These are phyloP conservation scores for Mycena albidolilacea DNA, from an alignment of 768 basidiomycete species.

Conservation along the genomic window DNA sequence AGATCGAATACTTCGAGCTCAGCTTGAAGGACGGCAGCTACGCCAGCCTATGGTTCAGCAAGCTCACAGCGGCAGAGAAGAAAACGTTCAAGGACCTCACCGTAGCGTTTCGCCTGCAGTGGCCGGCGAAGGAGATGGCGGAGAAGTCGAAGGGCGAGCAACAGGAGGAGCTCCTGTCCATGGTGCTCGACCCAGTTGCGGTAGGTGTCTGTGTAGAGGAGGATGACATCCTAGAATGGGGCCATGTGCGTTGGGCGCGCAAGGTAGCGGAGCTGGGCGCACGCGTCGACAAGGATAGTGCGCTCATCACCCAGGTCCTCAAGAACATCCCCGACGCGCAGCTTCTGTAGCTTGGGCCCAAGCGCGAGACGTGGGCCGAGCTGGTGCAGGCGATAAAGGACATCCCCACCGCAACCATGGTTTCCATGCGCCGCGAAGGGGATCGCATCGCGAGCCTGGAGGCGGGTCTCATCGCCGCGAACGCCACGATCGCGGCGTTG, in stretches of 20 bases:
- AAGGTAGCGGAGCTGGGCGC: constrained; percentile 8
- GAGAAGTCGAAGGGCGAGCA: constrained; percentile 13
- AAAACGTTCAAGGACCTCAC: no score
- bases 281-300: not conserved
- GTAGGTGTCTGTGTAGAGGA: constrained; percentile 16
- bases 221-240: not conserved
- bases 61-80: no score
- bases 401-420: constrained; percentile 1
- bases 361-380: constrained; percentile 18
- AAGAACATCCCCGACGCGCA: constrained; percentile 22
- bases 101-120: no score
- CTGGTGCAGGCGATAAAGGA: not conserved
- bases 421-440: not conserved
- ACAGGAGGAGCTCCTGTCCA: constrained; percentile 16
- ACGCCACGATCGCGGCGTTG: not conserved
- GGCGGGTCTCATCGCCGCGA: not conserved
- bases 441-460: constrained; percentile 1
- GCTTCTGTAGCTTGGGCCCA: constrained; percentile 9
- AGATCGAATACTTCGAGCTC: no score
- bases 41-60: no score
- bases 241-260: not conserved
- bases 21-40: no score
- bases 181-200: not conserved
- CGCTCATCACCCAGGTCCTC: constrained; percentile 11
- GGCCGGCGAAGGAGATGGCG: not conserved